These are phyloP conservation scores for Mucuna pruriens DNA, from an alignment of 306 rosid genomes.

Conservation along the genomic window DNA sequence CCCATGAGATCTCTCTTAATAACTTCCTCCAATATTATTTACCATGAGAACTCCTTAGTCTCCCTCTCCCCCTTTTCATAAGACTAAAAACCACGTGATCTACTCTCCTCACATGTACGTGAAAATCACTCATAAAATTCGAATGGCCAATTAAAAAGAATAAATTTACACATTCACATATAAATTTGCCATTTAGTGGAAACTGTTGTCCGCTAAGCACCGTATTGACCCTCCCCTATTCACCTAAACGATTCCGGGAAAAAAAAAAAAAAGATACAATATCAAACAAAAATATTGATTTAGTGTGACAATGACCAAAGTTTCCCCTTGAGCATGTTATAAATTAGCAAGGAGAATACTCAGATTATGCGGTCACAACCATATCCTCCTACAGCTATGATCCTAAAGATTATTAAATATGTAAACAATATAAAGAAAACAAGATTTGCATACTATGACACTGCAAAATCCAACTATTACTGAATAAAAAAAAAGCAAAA, in stretches of 20 bases:
- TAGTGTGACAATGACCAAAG: background rate
- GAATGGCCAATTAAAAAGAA: background rate
- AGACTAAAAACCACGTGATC: too few species aligned
- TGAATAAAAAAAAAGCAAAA: too few species aligned
- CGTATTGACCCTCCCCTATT: background rate
- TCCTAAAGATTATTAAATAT: conserved; percentile 10
- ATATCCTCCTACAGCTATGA: background rate
- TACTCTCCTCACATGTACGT: too few species aligned
- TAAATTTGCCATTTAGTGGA: background rate
- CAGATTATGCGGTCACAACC: background rate
- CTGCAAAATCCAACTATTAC: conserved; percentile 27
- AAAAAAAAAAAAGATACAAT: background rate
- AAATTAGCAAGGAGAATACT: background rate
- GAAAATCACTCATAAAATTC: background rate
- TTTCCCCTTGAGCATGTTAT: background rate
- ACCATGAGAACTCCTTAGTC: too few species aligned
- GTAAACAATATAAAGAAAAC: background rate
- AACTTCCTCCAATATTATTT: too few species aligned
- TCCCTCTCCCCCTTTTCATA: too few species aligned
- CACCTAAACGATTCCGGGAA: background rate
- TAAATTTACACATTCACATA: background rate
- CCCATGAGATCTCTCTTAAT: too few species aligned
- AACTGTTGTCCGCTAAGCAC: background rate
- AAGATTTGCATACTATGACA: background rate
- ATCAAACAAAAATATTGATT: background rate